Evolutionary conservation across 768 basidiomycete species (phyloP), one percentile per base, ranked within the genome.

Genomic region (Auriscalpium orientale): DNA sequence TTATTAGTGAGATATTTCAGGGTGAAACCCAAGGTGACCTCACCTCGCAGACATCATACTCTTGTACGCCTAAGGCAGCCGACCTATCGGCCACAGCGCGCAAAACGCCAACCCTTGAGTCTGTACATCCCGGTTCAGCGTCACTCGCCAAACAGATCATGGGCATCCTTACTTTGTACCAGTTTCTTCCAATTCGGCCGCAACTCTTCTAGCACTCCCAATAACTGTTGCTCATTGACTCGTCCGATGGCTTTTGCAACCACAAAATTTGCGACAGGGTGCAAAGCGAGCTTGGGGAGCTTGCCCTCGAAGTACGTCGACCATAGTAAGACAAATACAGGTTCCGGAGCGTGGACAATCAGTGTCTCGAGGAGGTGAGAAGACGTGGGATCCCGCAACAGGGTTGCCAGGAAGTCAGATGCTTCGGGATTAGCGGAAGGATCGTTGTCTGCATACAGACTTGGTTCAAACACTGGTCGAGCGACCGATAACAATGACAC

Each of bases 251-350:
- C 89, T 67, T 84, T 87, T 0, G 94, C 87, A 5, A 94, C 76
- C 20, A 98, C 94, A 64, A 93, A 99, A 66, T 98, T 99, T 12
- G 91, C 93, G 2, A 95, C 89, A 3, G 95, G 92, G 69, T 99
- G 95, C 18, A 79, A 74, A 16, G 88, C 84, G 33, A 97, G 74
- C 55, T 86, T 80, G 3, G 78, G 70, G 38, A 97, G 73, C 59
- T 85, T 84, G n/a, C 83, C 83, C 46, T 72, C 68, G 66, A 98
- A 87, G 70, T 97, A 95, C 0, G 79, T 78, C 3, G 71, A 64
- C 95, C 95, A 98, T 6, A 97, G 65, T 0, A 76, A 64, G 35
- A 71, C 66, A 65, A 95, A 94, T 2, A 85, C 77, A 16, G 70
- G 63, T 7, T 75, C 69, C 0, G 91, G 84, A 16, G 84, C 80